Base-by-base conservation (phyloP, 129 eudicot species). In the Erigeron canadensis region DNA sequence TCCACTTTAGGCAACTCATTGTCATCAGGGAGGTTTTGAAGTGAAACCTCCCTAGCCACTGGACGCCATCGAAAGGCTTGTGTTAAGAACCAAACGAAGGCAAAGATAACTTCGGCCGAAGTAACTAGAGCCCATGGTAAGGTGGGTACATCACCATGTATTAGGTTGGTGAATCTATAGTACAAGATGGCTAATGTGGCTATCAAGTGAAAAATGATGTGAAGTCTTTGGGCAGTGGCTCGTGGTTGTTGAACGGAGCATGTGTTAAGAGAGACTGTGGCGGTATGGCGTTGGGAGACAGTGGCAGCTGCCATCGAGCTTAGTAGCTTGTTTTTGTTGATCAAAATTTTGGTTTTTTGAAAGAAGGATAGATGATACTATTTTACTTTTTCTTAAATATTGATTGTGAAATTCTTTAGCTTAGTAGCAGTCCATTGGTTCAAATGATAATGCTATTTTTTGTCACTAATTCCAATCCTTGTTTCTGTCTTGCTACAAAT, bases 1-100 rank as follows among this genome's bases (percentile, higher is more conserved):
- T 89, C 96, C 28, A 89, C 82, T 17, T 70, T 78, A 10, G 96
- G 93, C 16, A 86, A 55, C 23, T 77, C 71, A 0, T 62, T 63
- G 39, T 86, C 90, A 45, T 65, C 72, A 1, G 89, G 92, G 5
- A 89, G 83, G 42, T 75, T 82, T 40, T 80, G 82, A 19, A 81
- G 88, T 62, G 63, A 60, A 62, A 81, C 87, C 3, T 84, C 65
- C 60, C 93, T 79, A 19, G 71, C 75, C 48, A 89, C 88, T 10
- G 90, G 93, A 38, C 84, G 67, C 88, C 88, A 86, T 69, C 87
- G 64, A 70, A 79, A 86, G 16, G 89, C 84, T 67, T 82, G 88
- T 4, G 74, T 69, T 17, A 86, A 70, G 41, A 77, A 4, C 96
- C 96, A 86, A 10, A 86, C 48, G 78, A 84, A 78, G 44, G 92